Base-by-base conservation (phyloP, 2,329 filamentous ascomycete genomes). In the Akanthomyces lecanii region DNA sequence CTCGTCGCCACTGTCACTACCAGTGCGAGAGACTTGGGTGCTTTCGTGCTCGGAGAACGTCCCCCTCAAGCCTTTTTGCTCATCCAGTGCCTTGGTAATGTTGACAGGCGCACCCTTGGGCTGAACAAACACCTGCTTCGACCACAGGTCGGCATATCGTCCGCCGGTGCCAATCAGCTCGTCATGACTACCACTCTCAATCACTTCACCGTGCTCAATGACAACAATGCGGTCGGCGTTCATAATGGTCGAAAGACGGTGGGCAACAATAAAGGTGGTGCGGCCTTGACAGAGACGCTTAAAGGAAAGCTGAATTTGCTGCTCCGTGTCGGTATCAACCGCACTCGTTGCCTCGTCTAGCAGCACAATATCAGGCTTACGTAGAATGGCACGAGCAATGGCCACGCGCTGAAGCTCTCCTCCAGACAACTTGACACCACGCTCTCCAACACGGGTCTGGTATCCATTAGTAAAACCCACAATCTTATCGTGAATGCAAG, bases 281-380 rank as follows among this genome's bases (percentile, higher is more conserved):
- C 86, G 83, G 2, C 82, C 84, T 64, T 82, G 76, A 65, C 85
- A 87, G 8, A 89, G 77, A 56, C 77, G 78, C 63, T 77, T 77
- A 60, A 89, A 81, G 0, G 86, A 87, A 38, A 82, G 77, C 67
- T 89, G 87, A 52, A 89, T 89, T 67, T 85, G 83, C 62, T 85
- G 83, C 72, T 89, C 87, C 1, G 86, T 89, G 40, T 87, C 84
- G 0, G 87, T 88, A 65, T 91, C 87, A 63, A 94, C 87, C 7
- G 90, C 87, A 44, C 89, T 91, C 4, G 91, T 92, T 1, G 90
- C 88, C 73, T 93, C 90, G 67, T 94, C 90, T 0, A 94, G 81
- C 45, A 94, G 81, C 11, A 94, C 85, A 64, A 93, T 87, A 62
- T 90, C 86, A 0, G 90, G 89, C 64, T 84, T 82, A 73, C 91